Percentiles rank a stretch among this genome's conserved stretches.
phyloP scores from a whole-genome alignment of 495 filamentous ascomycete genomes.

The Annulohypoxylon maeteangense region DNA sequence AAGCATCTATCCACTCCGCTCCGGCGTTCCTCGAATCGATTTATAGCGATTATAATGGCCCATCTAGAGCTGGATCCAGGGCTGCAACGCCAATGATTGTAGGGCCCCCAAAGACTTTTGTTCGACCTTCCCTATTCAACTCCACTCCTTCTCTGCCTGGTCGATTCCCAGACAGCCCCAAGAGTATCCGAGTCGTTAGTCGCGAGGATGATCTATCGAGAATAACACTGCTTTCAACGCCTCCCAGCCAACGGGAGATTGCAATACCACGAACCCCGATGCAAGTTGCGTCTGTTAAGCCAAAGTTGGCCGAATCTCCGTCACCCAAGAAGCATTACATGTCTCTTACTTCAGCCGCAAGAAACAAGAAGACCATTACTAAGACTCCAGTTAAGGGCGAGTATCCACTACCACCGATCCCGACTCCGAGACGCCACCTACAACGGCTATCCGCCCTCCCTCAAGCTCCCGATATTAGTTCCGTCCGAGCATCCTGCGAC shows the following conservation, averaged over 20 bases:
- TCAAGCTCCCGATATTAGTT: conserved; percentile 76
- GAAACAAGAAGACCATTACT: conserved; percentile 53
- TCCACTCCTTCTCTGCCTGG: conserved; percentile 46
- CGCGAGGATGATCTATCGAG: conserved; percentile 42
- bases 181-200: conserved; percentile 56
- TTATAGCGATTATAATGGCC: conserved; percentile 70
- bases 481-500: conserved; percentile 74
- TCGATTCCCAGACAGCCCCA: conserved; percentile 46
- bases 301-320: conserved; percentile 41
- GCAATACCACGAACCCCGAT: not conserved
- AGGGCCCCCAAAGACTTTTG: conserved; percentile 58
- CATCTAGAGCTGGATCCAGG: conserved; percentile 72
- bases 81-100: conserved; percentile 85
- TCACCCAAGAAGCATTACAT: conserved; percentile 55
- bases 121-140: conserved; percentile 42
- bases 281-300: conserved; percentile 39
- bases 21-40: conserved; percentile 81
- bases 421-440: conserved; percentile 67
- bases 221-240: conserved; percentile 35
- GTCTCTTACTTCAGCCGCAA: conserved; percentile 53
- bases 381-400: conserved; percentile 57
- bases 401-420: conserved; percentile 55
- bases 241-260: conserved; percentile 30
- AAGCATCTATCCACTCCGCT: conserved; percentile 83
- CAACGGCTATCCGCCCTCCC: conserved; percentile 73